These are phyloP conservation scores for Lyophyllum shimeji DNA, from an alignment of 768 basidiomycete species.

Conservation along the genomic window DNA sequence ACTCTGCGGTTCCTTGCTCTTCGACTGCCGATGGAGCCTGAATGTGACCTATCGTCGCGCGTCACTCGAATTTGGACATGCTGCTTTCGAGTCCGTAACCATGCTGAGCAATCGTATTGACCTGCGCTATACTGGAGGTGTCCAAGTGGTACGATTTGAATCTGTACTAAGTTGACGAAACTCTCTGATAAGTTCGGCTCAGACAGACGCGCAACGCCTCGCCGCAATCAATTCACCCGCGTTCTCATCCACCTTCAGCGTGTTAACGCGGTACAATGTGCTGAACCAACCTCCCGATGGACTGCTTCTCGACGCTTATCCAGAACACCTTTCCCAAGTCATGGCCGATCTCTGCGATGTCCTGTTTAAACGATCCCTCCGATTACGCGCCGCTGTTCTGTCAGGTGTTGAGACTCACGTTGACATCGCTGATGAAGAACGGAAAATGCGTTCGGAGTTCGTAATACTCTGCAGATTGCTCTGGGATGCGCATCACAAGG, in stretches of 20 bases:
- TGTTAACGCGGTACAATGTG: neutral
- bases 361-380: neutral
- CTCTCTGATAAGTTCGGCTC: neutral
- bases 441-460: neutral
- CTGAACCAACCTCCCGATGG: neutral
- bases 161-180: neutral
- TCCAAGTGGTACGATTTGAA: neutral
- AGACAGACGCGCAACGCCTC: neutral
- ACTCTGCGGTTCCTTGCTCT: neutral
- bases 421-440: neutral
- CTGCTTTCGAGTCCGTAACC: neutral
- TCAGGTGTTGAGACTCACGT: neutral
- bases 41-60: neutral
- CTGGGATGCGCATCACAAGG: neutral
- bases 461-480: neutral
- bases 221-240: neutral
- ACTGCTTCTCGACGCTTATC: too few species aligned
- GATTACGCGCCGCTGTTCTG: neutral
- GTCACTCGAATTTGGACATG: neutral
- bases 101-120: neutral
- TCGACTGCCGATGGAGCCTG: neutral
- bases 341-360: neutral
- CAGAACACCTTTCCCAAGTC: neutral
- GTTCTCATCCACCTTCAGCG: neutral
- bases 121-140: neutral